Percentiles rank a stretch among this genome's conserved stretches.
Evolutionary conservation across 129 eudicot species (phyloP).

Genomic region (Scalesia atractyloides): DNA sequence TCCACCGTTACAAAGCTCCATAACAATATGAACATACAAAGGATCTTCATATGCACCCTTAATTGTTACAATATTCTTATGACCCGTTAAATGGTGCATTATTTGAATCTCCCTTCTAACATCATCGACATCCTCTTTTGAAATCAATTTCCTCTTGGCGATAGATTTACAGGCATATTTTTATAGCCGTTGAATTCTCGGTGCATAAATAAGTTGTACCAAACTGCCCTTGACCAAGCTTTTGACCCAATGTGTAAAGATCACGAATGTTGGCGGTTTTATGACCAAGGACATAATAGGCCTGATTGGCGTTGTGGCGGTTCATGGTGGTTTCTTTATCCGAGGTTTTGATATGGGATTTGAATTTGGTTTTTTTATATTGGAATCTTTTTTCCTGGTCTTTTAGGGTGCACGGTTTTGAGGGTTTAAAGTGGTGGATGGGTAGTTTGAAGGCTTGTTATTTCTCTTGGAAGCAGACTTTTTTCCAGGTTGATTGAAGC

Average conservation of each 20-base stretch:
- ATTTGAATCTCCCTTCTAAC: slow-evolving; percentile 97
- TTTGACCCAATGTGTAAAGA: slow-evolving; percentile 72
- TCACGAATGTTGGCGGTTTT: slow-evolving; percentile 78
- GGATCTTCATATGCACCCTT: slow-evolving; percentile 93
- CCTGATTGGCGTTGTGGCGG: slow-evolving; percentile 49
- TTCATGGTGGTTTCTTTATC: slow-evolving; percentile 54
- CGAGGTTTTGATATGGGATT: slow-evolving; percentile 11
- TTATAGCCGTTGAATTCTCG: slow-evolving; percentile 55
- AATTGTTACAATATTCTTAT: slow-evolving; percentile 76
- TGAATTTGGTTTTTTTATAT: neutral
- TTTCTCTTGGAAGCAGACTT: slow-evolving; percentile 44
- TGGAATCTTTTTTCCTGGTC: slow-evolving; percentile 30
- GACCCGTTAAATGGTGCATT: slow-evolving; percentile 97
- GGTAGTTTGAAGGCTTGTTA: slow-evolving; percentile 39
- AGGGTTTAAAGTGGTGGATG: slow-evolving; percentile 43
- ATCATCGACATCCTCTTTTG: slow-evolving; percentile 88
- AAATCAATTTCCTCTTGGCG: slow-evolving; percentile 77
- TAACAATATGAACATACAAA: slow-evolving; percentile 43
- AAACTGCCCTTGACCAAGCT: slow-evolving; percentile 88
- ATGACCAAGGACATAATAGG: slow-evolving; percentile 76
- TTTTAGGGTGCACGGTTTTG: slow-evolving; percentile 46
- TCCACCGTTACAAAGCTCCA: slow-evolving; percentile 43
- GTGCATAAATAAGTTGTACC: slow-evolving; percentile 82
- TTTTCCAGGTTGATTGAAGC: slow-evolving; percentile 61
- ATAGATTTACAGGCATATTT: slow-evolving; percentile 90